phyloP scores from a whole-genome alignment of 768 basidiomycete genomes.

The Coprinopsis sp. region DNA sequence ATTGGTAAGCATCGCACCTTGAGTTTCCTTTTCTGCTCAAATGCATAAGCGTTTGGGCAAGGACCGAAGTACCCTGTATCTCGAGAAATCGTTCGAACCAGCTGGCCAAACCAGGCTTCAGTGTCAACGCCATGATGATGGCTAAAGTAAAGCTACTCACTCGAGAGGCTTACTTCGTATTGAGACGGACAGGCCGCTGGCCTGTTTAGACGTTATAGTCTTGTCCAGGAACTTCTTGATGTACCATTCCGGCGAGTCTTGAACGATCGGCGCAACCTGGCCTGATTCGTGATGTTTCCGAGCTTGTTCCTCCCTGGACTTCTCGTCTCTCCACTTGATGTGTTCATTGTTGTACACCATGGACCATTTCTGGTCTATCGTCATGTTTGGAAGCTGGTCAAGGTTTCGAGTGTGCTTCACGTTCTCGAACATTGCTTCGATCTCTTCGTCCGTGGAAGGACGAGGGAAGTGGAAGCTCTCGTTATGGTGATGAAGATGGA shows the following conservation, averaged over 20 bases:
- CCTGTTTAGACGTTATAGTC: constrained; percentile 78
- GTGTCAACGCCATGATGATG: constrained; percentile 9
- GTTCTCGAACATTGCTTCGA: constrained; percentile 76
- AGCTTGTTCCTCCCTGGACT: constrained; percentile 56
- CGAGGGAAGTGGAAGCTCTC: constrained; percentile 70
- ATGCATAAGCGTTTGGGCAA: constrained; percentile 73
- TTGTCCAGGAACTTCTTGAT: constrained; percentile 86
- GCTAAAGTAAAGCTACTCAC: constrained; percentile 35
- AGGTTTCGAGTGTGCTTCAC: constrained; percentile 69
- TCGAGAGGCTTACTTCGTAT: constrained; percentile 76
- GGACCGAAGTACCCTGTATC: constrained; percentile 78
- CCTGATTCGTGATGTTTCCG: constrained; percentile 58
- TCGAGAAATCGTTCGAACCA: constrained; percentile 78
- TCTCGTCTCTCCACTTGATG: constrained; percentile 72
- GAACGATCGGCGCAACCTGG: constrained; percentile 45
- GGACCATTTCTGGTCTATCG: constrained; percentile 87
- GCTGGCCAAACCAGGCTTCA: constrained; percentile 37
- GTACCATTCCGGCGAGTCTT: constrained; percentile 89
- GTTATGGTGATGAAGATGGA: constrained; percentile 50
- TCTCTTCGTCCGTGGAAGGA: constrained; percentile 70
- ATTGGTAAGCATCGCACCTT: constrained; percentile 38
- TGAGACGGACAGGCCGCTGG: constrained; percentile 68
- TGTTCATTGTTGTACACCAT: constrained; percentile 83
- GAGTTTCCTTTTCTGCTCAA: constrained; percentile 65
- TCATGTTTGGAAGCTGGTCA: constrained; percentile 50